Evolutionary conservation across 2,329 filamentous ascomycete genomes (phyloP).

Genomic region (Colletotrichum zoysiae): DNA sequence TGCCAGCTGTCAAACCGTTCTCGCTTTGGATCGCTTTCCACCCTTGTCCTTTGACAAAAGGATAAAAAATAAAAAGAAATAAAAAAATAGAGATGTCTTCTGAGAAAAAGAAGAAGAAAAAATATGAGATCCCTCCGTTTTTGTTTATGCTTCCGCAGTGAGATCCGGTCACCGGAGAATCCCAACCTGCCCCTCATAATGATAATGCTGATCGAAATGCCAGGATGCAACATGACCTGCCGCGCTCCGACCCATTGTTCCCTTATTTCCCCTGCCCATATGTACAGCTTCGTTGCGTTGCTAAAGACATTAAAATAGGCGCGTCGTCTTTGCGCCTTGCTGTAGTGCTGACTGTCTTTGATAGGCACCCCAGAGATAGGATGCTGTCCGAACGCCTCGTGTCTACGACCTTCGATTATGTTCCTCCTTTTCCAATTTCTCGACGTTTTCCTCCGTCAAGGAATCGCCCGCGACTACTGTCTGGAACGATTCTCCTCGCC

Average conservation of each 20-base stretch:
- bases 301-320: slow-evolving; percentile 8
- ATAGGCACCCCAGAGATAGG: background rate
- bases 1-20: slow-evolving; percentile 4
- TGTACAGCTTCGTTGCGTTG: slow-evolving; percentile 27
- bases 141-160: background rate
- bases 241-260: slow-evolving; percentile 1
- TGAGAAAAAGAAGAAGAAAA: background rate
- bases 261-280: slow-evolving; percentile 3
- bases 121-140: background rate
- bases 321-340: slow-evolving; percentile 20
- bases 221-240: slow-evolving; percentile 41
- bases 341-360: background rate
- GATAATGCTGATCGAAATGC: slow-evolving; percentile 41
- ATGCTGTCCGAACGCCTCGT: slow-evolving; percentile 11
- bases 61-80: background rate
- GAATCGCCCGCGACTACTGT: slow-evolving; percentile 56
- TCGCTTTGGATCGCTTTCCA: background rate
- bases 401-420: slow-evolving; percentile 26
- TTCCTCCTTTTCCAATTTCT: slow-evolving; percentile 57
- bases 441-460: slow-evolving; percentile 67
- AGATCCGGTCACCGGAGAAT: background rate
- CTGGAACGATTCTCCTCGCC: slow-evolving; percentile 52
- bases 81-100: background rate
- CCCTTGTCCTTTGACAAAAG: background rate
- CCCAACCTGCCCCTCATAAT: background rate